phyloP scores from a whole-genome alignment of 2,329 filamentous ascomycete species.

The Tolypocladium amazonense region DNA sequence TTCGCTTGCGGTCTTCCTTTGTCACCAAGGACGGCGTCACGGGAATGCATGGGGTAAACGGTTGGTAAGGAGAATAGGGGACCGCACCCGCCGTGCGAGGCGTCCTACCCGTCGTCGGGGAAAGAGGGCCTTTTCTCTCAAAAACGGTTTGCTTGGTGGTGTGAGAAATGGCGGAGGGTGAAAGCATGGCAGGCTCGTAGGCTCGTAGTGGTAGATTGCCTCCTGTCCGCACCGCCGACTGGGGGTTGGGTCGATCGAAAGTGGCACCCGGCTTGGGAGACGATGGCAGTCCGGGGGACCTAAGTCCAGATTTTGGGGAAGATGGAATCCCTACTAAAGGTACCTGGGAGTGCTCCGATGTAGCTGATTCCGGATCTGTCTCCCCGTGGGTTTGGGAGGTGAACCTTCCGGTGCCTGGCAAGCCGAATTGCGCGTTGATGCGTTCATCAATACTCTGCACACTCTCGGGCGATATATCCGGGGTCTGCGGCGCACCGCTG shows the following conservation, averaged over 20 bases:
- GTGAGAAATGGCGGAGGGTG: conserved; percentile 34
- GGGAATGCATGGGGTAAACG: conserved; percentile 63
- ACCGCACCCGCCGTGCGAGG: conserved; percentile 51
- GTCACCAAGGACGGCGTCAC: conserved; percentile 68
- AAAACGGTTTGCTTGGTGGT: conserved; percentile 56
- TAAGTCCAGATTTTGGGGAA: conserved; percentile 25
- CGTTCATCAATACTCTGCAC: conserved; percentile 45
- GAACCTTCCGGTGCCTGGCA: conserved; percentile 22
- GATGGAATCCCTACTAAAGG: conserved; percentile 40
- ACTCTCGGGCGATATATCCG: conserved; percentile 29
- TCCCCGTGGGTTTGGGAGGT: conserved; percentile 28
- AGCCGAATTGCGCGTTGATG: conserved; percentile 29
- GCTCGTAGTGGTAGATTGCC: conserved; percentile 50
- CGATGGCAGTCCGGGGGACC: conserved; percentile 28
- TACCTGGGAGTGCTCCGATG: conserved; percentile 38
- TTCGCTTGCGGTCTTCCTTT: conserved; percentile 58
- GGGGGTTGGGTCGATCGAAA: conserved; percentile 39
- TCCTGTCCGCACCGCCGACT: conserved; percentile 44
- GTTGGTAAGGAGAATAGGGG: conserved; percentile 72
- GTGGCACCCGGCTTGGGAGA: conserved; percentile 40
- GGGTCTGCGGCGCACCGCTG: conserved; percentile 14
- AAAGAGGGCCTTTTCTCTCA: conserved; percentile 42
- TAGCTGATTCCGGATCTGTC: conserved; percentile 39
- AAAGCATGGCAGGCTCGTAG: conserved; percentile 45
- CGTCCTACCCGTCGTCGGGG: conserved; percentile 47